Evolutionary conservation across 257 asterid genomes (phyloP).

Genomic region (Primulina tabacum): DNA sequence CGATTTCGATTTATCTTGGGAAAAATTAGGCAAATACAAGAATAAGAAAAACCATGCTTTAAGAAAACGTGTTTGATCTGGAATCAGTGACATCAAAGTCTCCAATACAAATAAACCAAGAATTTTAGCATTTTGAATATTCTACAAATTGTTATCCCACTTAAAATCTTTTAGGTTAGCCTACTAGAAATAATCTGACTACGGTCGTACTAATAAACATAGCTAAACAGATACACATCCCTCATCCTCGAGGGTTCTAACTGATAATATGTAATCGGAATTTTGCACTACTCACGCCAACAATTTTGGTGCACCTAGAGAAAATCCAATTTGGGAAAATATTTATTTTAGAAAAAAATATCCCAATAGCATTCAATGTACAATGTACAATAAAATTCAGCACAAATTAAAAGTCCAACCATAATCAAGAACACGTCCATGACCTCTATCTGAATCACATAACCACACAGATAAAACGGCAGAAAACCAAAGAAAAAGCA

Average conservation of each 20-base stretch:
- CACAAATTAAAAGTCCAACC: background rate
- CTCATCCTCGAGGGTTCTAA: background rate
- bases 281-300: background rate
- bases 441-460: background rate
- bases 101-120: background rate
- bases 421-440: background rate
- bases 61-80: background rate
- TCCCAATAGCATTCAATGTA: no score
- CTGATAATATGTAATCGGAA: no score
- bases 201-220: background rate
- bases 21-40: conserved; percentile 16
- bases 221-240: background rate
- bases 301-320: background rate
- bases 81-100: conserved; percentile 1
- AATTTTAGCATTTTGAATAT: no score
- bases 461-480: background rate
- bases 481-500: background rate
- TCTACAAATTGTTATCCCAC: background rate
- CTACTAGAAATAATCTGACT: background rate
- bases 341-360: background rate
- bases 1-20: conserved; percentile 62
- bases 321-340: background rate
- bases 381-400: background rate
- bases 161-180: background rate
- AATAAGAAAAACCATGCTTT: background rate